Percentiles rank a stretch among this genome's conserved stretches.
phyloP scores from a whole-genome alignment of 345 rosid species.

The Anacardium occidentale region DNA sequence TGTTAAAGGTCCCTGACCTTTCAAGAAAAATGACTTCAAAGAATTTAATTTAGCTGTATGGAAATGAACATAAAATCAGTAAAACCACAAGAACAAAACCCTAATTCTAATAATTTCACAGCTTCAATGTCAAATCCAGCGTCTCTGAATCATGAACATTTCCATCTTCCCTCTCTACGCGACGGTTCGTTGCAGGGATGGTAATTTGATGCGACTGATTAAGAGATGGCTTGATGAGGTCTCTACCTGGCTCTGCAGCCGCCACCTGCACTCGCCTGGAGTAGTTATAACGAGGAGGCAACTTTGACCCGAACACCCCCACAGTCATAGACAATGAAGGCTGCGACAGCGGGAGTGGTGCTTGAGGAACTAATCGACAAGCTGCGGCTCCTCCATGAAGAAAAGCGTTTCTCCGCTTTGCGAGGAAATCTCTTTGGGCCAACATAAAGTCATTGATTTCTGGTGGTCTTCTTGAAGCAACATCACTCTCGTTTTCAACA shows the following conservation, averaged over 20 bases:
- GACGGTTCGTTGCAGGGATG: neutral
- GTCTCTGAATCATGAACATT: neutral
- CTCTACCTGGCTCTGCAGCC: neutral
- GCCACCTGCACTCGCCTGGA: neutral
- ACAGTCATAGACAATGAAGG: neutral
- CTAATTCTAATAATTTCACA: constrained; percentile 9
- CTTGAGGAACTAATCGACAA: neutral
- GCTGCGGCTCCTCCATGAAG: neutral
- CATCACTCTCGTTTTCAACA: neutral
- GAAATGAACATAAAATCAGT: no score
- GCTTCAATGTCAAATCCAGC: constrained; percentile 32
- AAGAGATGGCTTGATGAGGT: constrained; percentile 28
- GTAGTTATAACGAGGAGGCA: neutral
- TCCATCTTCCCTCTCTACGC: no score
- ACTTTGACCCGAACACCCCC: neutral
- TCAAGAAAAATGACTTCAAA: no score
- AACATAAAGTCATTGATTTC: neutral
- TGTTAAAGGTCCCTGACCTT: no score
- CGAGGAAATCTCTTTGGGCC: neutral
- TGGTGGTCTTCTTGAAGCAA: neutral
- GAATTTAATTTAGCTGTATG: no score
- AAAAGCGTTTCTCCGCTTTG: neutral
- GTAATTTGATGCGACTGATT: constrained; percentile 19
- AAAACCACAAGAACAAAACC: no score
- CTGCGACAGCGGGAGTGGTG: neutral